Evolutionary conservation across 2,329 filamentous ascomycete species (phyloP).

Genomic region (Aspergillus luchuensis): DNA sequence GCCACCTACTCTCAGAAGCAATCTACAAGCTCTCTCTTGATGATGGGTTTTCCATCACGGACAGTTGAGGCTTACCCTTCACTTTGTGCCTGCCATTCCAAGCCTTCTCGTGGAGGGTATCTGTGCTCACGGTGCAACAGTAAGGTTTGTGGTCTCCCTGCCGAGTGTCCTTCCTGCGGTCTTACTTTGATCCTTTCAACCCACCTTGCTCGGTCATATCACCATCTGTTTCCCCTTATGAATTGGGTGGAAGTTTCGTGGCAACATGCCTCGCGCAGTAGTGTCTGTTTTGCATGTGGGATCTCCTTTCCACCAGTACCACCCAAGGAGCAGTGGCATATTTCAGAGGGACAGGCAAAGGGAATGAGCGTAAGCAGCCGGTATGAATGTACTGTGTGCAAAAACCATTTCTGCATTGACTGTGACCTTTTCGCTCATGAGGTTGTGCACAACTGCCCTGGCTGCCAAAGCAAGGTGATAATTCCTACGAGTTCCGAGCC

Average conservation of each 20-base stretch:
- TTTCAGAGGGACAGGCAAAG: slow-evolving; percentile 49
- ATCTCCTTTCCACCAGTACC: slow-evolving; percentile 65
- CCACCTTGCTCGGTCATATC: slow-evolving; percentile 87
- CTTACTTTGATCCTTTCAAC: slow-evolving; percentile 93
- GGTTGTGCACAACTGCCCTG: slow-evolving; percentile 92
- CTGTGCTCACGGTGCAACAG: slow-evolving; percentile 83
- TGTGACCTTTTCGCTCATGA: slow-evolving; percentile 96
- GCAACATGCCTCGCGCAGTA: slow-evolving; percentile 64
- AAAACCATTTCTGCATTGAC: slow-evolving; percentile 94
- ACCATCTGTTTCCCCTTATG: slow-evolving; percentile 84
- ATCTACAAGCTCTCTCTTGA: slow-evolving; percentile 65
- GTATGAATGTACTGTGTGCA: slow-evolving; percentile 87
- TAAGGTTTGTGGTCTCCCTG: slow-evolving; percentile 86
- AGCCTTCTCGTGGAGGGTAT: slow-evolving; percentile 80
- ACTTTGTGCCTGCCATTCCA: slow-evolving; percentile 88
- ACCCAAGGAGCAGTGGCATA: slow-evolving; percentile 38
- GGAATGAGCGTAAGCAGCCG: slow-evolving; percentile 81
- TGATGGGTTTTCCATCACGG: slow-evolving; percentile 97
- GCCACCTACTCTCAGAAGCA: slow-evolving; percentile 67
- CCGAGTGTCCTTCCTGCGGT: slow-evolving; percentile 87
- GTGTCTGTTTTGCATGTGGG: slow-evolving; percentile 77
- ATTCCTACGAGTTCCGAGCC: slow-evolving; percentile 4
- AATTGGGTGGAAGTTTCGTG: slow-evolving; percentile 93
- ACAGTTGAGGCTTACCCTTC: slow-evolving; percentile 72
- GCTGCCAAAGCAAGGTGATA: slow-evolving; percentile 63